Conservation (phyloP, 768 basidiomycete genomes). For the Trametes villosa region DNA sequence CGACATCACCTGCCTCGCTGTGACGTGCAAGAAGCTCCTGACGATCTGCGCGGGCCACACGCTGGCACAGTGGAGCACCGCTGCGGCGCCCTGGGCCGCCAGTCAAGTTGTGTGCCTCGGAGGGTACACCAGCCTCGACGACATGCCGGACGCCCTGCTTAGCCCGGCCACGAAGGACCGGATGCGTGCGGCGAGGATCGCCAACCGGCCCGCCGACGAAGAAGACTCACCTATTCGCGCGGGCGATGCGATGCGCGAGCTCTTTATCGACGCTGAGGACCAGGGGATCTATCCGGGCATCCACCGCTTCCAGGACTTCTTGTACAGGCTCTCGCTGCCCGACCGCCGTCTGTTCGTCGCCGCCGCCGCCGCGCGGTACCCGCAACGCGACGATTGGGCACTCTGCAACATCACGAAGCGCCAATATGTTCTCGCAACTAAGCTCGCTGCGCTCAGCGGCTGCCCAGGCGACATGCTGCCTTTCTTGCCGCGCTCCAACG, state of each 20-base stretch:
- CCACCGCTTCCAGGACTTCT: not conserved
- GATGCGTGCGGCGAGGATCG: not conserved
- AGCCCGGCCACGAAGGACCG: not conserved
- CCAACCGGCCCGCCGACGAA: too few relatives aligned
- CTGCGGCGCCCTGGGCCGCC: slow-evolving; percentile 6
- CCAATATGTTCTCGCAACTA: slow-evolving; percentile 2
- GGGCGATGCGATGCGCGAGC: too few relatives aligned
- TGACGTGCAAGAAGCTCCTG: slow-evolving; percentile 33
- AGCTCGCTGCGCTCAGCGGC: not conserved
- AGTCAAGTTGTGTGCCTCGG: slow-evolving; percentile 63
- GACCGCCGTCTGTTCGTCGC: not conserved
- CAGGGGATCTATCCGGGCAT: too few relatives aligned
- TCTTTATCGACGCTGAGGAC: too few relatives aligned
- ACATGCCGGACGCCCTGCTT: not conserved
- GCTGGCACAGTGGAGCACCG: not conserved
- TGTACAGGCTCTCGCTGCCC: not conserved
- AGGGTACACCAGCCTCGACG: slow-evolving; percentile 49
- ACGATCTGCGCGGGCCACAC: not conserved
- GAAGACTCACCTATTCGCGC: too few relatives aligned
- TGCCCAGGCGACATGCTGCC: not conserved
- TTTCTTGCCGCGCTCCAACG: not conserved
- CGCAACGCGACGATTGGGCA: slow-evolving; percentile 9
- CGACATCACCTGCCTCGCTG: slow-evolving; percentile 59
- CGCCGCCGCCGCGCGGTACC: not conserved
- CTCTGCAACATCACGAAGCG: slow-evolving; percentile 7